Conservation (phyloP, 352 stramenopile genomes). For the Phytophthora brassicae region DNA sequence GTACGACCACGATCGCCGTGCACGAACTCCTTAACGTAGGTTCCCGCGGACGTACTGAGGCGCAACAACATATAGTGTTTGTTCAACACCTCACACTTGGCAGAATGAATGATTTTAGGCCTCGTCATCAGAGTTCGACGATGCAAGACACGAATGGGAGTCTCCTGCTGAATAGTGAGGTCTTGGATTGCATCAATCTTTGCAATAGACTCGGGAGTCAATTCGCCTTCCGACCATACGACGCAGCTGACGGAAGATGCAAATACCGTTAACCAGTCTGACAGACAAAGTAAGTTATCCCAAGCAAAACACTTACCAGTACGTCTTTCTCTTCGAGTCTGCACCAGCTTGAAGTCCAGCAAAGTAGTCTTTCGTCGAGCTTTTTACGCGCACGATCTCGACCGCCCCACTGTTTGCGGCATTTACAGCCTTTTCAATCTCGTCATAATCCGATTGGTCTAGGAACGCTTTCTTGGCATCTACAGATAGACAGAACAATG, state of each 20-base stretch:
- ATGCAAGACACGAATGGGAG: slow-evolving; percentile 97
- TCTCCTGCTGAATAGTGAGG: slow-evolving; percentile 94
- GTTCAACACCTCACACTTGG: slow-evolving; percentile 91
- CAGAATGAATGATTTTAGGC: slow-evolving; percentile 87
- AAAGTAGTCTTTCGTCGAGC: slow-evolving; percentile 82
- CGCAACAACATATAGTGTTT: slow-evolving; percentile 96
- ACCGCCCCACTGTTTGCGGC: slow-evolving; percentile 72
- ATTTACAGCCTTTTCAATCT: slow-evolving; percentile 69
- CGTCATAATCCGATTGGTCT: slow-evolving; percentile 45
- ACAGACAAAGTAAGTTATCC: background rate
- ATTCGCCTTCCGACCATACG: slow-evolving; percentile 65
- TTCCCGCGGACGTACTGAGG: slow-evolving; percentile 94
- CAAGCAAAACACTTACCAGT: slow-evolving; percentile 51
- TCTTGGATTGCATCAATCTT: slow-evolving; percentile 83
- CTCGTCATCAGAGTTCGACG: slow-evolving; percentile 93
- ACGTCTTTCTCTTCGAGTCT: slow-evolving; percentile 89
- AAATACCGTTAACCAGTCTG: background rate
- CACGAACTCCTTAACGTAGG: slow-evolving; percentile 99
- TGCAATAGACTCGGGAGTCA: slow-evolving; percentile 56
- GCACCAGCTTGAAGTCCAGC: slow-evolving; percentile 72
- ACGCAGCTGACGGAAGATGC: slow-evolving; percentile 54
- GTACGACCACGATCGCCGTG: slow-evolving; percentile 98
- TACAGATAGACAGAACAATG: slow-evolving; percentile 22
- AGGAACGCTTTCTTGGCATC: slow-evolving; percentile 80
- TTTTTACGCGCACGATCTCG: slow-evolving; percentile 79